phyloP scores from a whole-genome alignment of 2,329 filamentous ascomycete genomes.

The Cordyceps tenuipes region DNA sequence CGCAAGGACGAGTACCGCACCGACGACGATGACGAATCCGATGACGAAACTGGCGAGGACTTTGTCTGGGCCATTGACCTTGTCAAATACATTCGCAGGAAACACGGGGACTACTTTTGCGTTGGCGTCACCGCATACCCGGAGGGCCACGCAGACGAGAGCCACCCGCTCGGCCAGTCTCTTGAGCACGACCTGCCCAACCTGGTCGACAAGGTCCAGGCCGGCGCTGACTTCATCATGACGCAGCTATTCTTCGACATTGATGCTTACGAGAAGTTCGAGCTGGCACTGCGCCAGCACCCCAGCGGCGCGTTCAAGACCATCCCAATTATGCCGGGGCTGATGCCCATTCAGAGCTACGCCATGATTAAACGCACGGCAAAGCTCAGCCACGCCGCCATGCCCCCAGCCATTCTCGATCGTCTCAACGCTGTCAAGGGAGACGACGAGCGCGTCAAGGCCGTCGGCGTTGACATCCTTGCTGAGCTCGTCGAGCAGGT shows the following conservation, averaged over 20 bases:
- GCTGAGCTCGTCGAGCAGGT: conserved; percentile 76
- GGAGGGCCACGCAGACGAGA: conserved; percentile 89
- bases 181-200: conserved; percentile 78
- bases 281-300: conserved; percentile 67
- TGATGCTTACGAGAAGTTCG: conserved; percentile 72
- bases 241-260: conserved; percentile 95
- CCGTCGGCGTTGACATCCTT: conserved; percentile 71
- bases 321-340: conserved; percentile 83
- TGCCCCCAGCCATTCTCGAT: conserved; percentile 63
- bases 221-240: conserved; percentile 96
- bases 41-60: conserved; percentile 54
- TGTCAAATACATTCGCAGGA: conserved; percentile 77
- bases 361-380: conserved; percentile 90
- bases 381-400: conserved; percentile 82
- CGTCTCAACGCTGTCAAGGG: conserved; percentile 65
- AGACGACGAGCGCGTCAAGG: conserved; percentile 76
- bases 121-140: conserved; percentile 92
- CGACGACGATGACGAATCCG: conserved; percentile 49
- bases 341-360: conserved; percentile 98
- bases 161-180: conserved; percentile 62
- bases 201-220: conserved; percentile 80
- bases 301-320: conserved; percentile 77
- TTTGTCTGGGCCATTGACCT: conserved; percentile 87
- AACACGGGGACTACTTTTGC: conserved; percentile 91
- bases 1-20: conserved; percentile 77